Base-by-base conservation (phyloP, 169 alveolate species). In the Plasmodium gonderi region DNA sequence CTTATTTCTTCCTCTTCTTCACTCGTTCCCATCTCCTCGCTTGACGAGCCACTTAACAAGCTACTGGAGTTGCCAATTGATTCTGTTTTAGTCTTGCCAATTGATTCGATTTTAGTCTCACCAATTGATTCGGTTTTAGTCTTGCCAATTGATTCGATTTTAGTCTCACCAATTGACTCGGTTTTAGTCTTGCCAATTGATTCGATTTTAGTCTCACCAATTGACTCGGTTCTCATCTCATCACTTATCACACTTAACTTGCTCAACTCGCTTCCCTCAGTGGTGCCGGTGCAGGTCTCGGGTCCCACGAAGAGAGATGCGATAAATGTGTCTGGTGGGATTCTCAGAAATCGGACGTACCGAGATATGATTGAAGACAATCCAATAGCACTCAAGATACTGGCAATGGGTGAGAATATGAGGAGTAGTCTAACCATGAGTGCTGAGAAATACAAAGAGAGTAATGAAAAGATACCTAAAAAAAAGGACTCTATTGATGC, bases 401-500 rank as follows among this genome's bases (percentile, higher is more conserved):
- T 89, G n/a, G 95, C 95, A 12, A 97, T 96, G 51, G 98, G 98
- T 3, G 98, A 93, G 42, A 97, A 90, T 9, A 97, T 98, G n/a
- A 99, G 97, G 92, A 98, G 97, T 31, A 99, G 97, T 77, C 99
- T 97, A 74, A 99, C 98, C 99, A 99, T 99, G 29, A 98, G 99
- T 38, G 99, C 97, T 14, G 97, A 77, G 54, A 91, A 95, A 44
- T 90, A 95, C 49, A 91, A 76, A 45, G 94, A 45, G 29, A 92
- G 36, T 36, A 85, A 31, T 23, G 85, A 81, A 67, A 60, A 89
- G 11, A 79, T 81, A 3, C 91, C 94, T 31, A 95, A 65, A 33
- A 91, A 76, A 54, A 94, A 92, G 17, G 45, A 51, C 20, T 91
- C 96, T 6, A 72, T 31, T 4, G 60, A 47, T 75, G 93, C 68